Percentiles rank a stretch among this genome's conserved stretches.
Evolutionary conservation across 257 asterid species (phyloP).

Genomic region (Solanum chmielewskii): DNA sequence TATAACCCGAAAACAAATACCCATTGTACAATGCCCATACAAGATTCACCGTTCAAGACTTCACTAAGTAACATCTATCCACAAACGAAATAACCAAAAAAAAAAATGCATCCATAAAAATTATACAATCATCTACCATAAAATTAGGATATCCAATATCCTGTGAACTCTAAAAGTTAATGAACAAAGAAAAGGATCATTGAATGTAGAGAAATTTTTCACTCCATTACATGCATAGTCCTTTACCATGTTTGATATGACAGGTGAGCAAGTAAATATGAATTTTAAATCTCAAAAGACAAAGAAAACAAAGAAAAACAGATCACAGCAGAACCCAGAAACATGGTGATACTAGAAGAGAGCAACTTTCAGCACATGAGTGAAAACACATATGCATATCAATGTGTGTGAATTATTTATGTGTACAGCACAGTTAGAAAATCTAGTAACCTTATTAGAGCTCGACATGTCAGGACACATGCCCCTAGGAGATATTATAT

Average conservation of each 20-base stretch:
- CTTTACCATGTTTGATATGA: background rate
- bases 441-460: conserved; percentile 55
- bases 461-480: conserved; percentile 42
- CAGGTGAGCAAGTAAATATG: background rate
- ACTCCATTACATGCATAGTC: background rate
- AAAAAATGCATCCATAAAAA: background rate
- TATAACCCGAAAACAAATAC: background rate
- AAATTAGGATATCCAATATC: background rate
- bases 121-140: background rate
- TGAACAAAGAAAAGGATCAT: background rate
- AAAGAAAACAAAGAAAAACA: background rate
- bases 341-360: background rate
- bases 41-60: background rate
- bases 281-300: background rate
- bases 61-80: background rate
- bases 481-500: conserved; percentile 56
- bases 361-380: background rate
- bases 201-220: background rate
- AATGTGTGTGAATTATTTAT: background rate
- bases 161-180: background rate
- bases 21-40: background rate
- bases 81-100: background rate
- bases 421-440: background rate
- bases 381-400: background rate
- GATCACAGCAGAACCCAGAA: background rate